Evolutionary conservation across 176 grass and related monocot species (phyloP).

Genomic region (Secale cereale): DNA sequence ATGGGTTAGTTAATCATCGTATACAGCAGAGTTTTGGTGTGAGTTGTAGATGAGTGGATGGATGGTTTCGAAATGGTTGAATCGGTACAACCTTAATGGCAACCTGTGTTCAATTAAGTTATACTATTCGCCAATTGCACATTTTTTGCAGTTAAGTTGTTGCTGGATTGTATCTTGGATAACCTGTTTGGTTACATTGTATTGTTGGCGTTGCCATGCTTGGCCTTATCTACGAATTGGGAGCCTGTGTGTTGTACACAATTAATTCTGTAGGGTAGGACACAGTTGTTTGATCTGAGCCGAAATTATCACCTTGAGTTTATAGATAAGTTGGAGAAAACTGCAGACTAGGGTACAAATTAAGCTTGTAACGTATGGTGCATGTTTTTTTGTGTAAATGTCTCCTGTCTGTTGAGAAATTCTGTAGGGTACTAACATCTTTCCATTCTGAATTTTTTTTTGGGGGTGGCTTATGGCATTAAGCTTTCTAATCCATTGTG

Average conservation of each 20-base stretch:
- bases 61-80: not conserved
- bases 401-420: not conserved
- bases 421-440: too few relatives aligned
- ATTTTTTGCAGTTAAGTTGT: not conserved
- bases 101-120: not conserved
- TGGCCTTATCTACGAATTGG: not conserved
- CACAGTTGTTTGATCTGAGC: not conserved
- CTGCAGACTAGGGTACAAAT: not conserved
- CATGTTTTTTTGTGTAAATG: not conserved
- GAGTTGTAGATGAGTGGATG: conserved; percentile 2
- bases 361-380: not conserved
- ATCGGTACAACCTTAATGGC: not conserved
- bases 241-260: not conserved
- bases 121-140: not conserved
- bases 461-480: too few relatives aligned
- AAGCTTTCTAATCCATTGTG: too few relatives aligned
- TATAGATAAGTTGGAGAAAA: not conserved
- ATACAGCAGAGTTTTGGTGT: not conserved
- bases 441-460: too few relatives aligned
- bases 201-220: not conserved
- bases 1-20: not conserved
- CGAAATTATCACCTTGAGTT: not conserved
- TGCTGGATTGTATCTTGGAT: not conserved
- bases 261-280: not conserved
- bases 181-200: not conserved